Base-by-base conservation (phyloP, 352 stramenopile species). In the Globisporangium canariense region DNA sequence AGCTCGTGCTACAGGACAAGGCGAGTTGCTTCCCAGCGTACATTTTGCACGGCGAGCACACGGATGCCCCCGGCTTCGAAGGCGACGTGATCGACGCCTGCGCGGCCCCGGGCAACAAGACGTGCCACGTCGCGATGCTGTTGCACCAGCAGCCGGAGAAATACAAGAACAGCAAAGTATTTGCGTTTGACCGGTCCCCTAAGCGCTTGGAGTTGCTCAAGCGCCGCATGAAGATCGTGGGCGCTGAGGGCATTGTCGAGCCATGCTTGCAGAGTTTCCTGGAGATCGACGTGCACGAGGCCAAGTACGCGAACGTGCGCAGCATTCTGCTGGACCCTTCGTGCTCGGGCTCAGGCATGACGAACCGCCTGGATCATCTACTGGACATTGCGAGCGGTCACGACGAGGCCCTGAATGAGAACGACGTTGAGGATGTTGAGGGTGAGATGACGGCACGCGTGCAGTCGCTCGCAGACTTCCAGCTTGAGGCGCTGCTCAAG, bases 71-170 rank as follows among this genome's bases (percentile, higher is more conserved):
- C 2, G 69, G 74, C 25, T 73, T 76, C 47, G 76, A 91, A 41
- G 88, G 86, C 16, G 88, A 97, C 66, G 85, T 98, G 2, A 94
- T 98, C 50, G 97, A 99, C 76, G 97, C 97, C 5, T 99, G 97
- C 70, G 96, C 97, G 6, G 97, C 97, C 16, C 97, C 97, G 9
- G 97, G 97, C 16, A 99, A 99, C 79, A 99, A 99, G 78, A 99
- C 97, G 18, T 98, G 90, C 71, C 97, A 99, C 76, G 76, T 98
- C 14, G 97, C 97, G 13, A 94, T 98, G 63, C 75, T 98, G 22
- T 51, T 99, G 10, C 58, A 74, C 22, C 75, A 83, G 54, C 76
- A 90, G 84, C 88, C 83, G 63, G 69, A 69, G 43, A 59, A 83
- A 7, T 81, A 62, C 76, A 72, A 62, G 11, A 65, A 62, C 32